phyloP scores from a whole-genome alignment of 352 stramenopile species.

The Phytophthora rubi region DNA sequence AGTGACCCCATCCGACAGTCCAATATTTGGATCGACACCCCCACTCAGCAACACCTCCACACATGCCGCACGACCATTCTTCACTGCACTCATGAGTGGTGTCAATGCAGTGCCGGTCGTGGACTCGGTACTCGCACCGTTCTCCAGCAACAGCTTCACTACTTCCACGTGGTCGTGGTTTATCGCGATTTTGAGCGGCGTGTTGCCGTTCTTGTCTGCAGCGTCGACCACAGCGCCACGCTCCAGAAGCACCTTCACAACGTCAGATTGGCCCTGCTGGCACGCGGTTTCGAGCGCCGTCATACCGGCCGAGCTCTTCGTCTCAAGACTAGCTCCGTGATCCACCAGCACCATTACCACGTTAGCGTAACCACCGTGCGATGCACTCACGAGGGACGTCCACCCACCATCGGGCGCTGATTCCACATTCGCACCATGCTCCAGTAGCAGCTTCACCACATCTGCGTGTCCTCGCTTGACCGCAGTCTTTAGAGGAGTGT shows the following conservation, averaged over 20 bases:
- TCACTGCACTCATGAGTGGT: constrained; percentile 3
- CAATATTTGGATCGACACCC: background rate
- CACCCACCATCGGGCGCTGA: background rate
- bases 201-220: constrained; percentile 2
- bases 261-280: background rate
- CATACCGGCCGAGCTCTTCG: background rate
- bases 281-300: constrained; percentile 6
- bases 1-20: background rate
- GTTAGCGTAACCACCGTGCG: constrained; percentile 2
- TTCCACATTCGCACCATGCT: background rate
- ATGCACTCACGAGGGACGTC: background rate
- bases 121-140: background rate
- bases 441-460: background rate
- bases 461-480: background rate
- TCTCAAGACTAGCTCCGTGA: constrained; percentile 4
- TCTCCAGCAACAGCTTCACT: constrained; percentile 4
- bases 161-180: constrained; percentile 2
- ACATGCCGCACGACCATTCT: constrained; percentile 1
- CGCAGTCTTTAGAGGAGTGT: background rate
- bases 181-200: constrained; percentile 9
- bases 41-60: constrained; percentile 10
- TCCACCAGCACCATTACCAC: constrained; percentile 9
- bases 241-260: constrained; percentile 2
- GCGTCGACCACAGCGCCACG: background rate
- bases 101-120: background rate